Evolutionary conservation across 805 yeast genomes (phyloP).

Genomic region (Ogataea methylovora): DNA sequence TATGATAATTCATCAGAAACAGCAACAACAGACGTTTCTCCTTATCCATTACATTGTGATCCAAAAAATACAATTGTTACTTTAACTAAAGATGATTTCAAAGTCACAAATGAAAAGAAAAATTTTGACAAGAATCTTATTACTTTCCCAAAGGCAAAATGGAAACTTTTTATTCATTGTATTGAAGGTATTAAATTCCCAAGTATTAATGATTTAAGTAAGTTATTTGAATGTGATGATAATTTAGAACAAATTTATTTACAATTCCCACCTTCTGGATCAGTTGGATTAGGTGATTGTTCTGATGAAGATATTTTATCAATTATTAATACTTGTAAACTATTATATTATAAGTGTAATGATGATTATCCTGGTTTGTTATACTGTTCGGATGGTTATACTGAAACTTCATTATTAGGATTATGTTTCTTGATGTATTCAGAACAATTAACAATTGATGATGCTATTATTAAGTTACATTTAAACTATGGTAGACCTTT

Average conservation of each 20-base stretch:
- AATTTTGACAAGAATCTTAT: slow-evolving; percentile 27
- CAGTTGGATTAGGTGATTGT: slow-evolving; percentile 68
- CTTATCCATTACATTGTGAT: slow-evolving; percentile 37
- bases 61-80: slow-evolving; percentile 44
- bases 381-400: slow-evolving; percentile 86
- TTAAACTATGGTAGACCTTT: slow-evolving; percentile 64
- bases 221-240: slow-evolving; percentile 11
- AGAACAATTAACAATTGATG: slow-evolving; percentile 50
- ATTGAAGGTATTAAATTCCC: slow-evolving; percentile 55
- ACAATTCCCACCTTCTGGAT: slow-evolving; percentile 82
- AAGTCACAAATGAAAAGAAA: slow-evolving; percentile 13
- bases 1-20: background rate
- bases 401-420: slow-evolving; percentile 76
- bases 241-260: slow-evolving; percentile 24
- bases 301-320: slow-evolving; percentile 53
- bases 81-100: slow-evolving; percentile 25
- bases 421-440: slow-evolving; percentile 67
- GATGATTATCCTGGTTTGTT: slow-evolving; percentile 41
- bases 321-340: slow-evolving; percentile 62
- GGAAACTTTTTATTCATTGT: slow-evolving; percentile 52
- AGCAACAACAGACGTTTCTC: background rate
- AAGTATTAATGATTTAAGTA: slow-evolving; percentile 26
- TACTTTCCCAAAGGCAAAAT: slow-evolving; percentile 44
- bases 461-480: slow-evolving; percentile 63
- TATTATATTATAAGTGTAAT: slow-evolving; percentile 40